Evolutionary conservation across 257 asterid species (phyloP).

Genomic region (Forsythia viridissima): DNA sequence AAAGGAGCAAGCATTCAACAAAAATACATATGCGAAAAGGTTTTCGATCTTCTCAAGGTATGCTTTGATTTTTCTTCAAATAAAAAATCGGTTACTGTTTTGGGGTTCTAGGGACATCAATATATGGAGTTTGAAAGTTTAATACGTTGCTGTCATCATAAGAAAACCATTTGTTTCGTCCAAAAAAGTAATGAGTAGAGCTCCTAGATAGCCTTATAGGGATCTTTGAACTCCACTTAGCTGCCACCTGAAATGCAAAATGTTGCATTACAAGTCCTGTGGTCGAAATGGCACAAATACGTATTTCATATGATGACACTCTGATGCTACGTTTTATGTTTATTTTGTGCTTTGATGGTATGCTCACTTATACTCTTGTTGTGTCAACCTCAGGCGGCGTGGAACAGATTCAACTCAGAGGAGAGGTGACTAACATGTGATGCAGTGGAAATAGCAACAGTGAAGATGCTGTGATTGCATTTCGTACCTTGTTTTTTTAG

Average conservation of each 20-base stretch:
- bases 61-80: conserved; percentile 6
- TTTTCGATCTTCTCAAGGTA: conserved; percentile 97
- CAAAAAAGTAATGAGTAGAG: not conserved
- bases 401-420: conserved; percentile 93
- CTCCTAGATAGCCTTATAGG: not conserved
- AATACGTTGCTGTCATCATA: not conserved
- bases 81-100: not conserved
- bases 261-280: not conserved
- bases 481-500: conserved; percentile 23
- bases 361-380: conserved; percentile 8
- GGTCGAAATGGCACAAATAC: not conserved
- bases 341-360: not conserved
- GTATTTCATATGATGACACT: not conserved
- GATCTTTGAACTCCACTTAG: not conserved
- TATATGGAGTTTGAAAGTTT: not conserved
- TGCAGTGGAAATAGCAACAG: conserved; percentile 7
- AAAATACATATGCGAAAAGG: conserved; percentile 90
- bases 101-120: not conserved
- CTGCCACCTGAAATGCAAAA: not conserved
- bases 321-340: not conserved
- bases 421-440: conserved; percentile 62
- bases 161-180: not conserved
- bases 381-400: conserved; percentile 70
- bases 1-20: conserved; percentile 92
- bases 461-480: conserved; percentile 10